Conservation (phyloP, 768 basidiomycete species). For the Hericium rajendrae region DNA sequence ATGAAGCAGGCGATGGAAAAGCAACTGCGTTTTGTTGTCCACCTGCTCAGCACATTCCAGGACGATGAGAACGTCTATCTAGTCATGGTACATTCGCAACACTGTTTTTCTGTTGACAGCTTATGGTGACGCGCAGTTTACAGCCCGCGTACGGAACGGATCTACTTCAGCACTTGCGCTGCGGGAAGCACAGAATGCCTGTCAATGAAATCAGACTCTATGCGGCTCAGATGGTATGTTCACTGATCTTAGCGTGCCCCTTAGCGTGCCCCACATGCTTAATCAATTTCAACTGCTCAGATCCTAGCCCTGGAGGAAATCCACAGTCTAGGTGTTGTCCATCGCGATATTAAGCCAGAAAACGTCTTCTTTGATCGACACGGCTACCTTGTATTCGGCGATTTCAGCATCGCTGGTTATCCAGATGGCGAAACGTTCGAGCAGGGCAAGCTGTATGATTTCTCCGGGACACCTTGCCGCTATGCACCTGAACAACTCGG, state of each 20-base stretch:
- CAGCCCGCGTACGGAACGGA: neutral
- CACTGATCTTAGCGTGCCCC: neutral
- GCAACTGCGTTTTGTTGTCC: neutral
- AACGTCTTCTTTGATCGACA: slow-evolving; percentile 35
- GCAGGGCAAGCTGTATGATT: slow-evolving; percentile 35
- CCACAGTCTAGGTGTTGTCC: slow-evolving; percentile 34
- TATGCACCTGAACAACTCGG: neutral
- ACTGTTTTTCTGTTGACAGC: neutral
- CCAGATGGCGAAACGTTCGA: slow-evolving; percentile 12
- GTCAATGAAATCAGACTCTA: slow-evolving; percentile 2
- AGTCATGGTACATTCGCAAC: neutral
- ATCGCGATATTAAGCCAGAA: slow-evolving; percentile 42
- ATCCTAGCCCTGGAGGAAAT: slow-evolving; percentile 22
- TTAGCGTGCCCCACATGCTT: neutral
- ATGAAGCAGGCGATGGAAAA: neutral
- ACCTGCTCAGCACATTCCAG: neutral
- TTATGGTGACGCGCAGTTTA: neutral
- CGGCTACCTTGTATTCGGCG: slow-evolving; percentile 28
- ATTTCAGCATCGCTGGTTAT: slow-evolving; percentile 31
- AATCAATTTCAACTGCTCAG: neutral
- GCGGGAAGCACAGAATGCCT: neutral
- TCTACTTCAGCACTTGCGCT: neutral
- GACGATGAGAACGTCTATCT: neutral
- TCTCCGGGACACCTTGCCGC: slow-evolving; percentile 33
- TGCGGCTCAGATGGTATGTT: slow-evolving; percentile 11